Evolutionary conservation across 805 yeast genomes (phyloP).

Genomic region (Ogataea naganishii): DNA sequence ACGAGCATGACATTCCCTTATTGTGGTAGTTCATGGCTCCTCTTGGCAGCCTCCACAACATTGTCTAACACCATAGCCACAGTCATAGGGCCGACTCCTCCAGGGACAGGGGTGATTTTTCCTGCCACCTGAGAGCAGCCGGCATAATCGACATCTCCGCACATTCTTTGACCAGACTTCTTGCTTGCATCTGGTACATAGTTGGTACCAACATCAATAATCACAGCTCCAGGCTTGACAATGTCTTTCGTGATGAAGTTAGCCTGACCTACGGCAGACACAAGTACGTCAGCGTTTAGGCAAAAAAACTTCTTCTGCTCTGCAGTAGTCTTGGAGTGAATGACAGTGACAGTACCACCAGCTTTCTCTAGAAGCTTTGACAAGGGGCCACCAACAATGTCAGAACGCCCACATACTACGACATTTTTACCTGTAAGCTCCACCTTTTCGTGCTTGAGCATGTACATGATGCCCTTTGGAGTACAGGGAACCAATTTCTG

Average conservation of each 20-base stretch:
- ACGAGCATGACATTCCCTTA: too few relatives aligned
- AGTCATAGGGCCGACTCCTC: constrained; percentile 99
- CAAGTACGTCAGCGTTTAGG: constrained; percentile 72
- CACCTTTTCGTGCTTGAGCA: constrained; percentile 63
- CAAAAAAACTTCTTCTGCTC: constrained; percentile 44
- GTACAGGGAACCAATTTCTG: constrained; percentile 91
- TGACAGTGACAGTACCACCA: constrained; percentile 82
- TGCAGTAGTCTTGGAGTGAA: constrained; percentile 67
- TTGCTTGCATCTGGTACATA: constrained; percentile 68
- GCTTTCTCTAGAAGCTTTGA: constrained; percentile 70
- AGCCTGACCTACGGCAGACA: constrained; percentile 88
- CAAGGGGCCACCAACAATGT: constrained; percentile 93
- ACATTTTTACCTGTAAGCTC: constrained; percentile 71
- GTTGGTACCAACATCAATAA: constrained; percentile 94
- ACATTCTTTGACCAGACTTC: constrained; percentile 73
- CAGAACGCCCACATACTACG: constrained; percentile 91
- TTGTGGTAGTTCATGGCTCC: constrained; percentile 10
- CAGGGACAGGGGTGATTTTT: constrained; percentile 92
- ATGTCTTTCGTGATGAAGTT: constrained; percentile 80
- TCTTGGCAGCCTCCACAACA: constrained; percentile 65
- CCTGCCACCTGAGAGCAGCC: constrained; percentile 55
- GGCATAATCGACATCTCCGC: constrained; percentile 91
- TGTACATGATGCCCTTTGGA: constrained; percentile 84
- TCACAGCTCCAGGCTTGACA: constrained; percentile 77
- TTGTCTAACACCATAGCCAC: constrained; percentile 91